phyloP scores from a whole-genome alignment of 2,329 filamentous ascomycete species.

The Fusarium tanahbumbuense region DNA sequence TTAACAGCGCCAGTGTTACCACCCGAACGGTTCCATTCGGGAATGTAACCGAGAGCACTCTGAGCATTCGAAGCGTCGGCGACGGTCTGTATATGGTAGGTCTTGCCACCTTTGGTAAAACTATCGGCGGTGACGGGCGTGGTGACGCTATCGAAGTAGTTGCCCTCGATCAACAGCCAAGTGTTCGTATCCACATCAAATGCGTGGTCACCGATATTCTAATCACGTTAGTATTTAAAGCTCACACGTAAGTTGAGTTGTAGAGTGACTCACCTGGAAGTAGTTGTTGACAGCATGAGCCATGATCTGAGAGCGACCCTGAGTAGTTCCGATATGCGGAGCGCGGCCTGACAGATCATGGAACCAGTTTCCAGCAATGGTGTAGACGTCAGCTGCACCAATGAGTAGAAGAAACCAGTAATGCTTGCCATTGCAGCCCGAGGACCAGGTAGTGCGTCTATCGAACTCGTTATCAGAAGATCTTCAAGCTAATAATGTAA shows the following conservation, averaged over 20 bases:
- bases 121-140: constrained; percentile 44
- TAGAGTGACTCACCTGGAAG: constrained; percentile 49
- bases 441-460: constrained; percentile 63
- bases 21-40: constrained; percentile 40
- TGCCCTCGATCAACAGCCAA: constrained; percentile 65
- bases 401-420: constrained; percentile 69
- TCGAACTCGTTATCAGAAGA: constrained; percentile 68
- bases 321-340: constrained; percentile 63
- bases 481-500: no score
- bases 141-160: constrained; percentile 65
- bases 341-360: constrained; percentile 66
- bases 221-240: constrained; percentile 12
- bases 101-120: constrained; percentile 32
- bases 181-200: constrained; percentile 61
- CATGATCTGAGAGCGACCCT: constrained; percentile 53
- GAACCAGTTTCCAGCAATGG: constrained; percentile 69
- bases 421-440: constrained; percentile 67
- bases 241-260: no score
- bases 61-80: constrained; percentile 38
- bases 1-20: background rate
- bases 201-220: constrained; percentile 62
- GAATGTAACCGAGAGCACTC: constrained; percentile 38
- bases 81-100: constrained; percentile 45
- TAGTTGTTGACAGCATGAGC: constrained; percentile 72
- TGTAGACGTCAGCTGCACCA: constrained; percentile 53